Percentiles rank a stretch among this genome's conserved stretches.
These are phyloP conservation scores for Leccinum griseonigrum DNA, from an alignment of 1,284 basidiomycete genomes.

Conservation along the genomic window DNA sequence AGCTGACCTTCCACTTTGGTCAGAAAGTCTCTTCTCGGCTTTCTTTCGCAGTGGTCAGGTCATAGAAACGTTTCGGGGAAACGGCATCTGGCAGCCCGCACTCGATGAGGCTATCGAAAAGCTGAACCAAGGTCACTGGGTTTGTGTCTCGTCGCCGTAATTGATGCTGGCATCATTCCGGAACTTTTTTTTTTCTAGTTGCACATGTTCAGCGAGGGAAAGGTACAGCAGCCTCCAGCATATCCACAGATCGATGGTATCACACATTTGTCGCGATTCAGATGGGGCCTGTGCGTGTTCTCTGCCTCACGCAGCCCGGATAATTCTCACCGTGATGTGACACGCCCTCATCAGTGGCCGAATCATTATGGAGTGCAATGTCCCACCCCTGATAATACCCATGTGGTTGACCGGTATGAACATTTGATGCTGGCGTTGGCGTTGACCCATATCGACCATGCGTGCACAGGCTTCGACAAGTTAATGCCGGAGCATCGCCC, in stretches of 20 bases:
- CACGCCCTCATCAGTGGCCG: slow-evolving; percentile 55
- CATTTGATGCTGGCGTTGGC: background rate
- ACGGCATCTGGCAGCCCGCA: slow-evolving; percentile 87
- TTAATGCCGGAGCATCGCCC: slow-evolving; percentile 85
- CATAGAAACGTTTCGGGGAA: slow-evolving; percentile 88
- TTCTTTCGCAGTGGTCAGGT: slow-evolving; percentile 94
- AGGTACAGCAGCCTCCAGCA: slow-evolving; percentile 74
- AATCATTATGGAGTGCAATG: slow-evolving; percentile 76
- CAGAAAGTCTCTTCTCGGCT: slow-evolving; percentile 67
- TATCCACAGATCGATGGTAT: slow-evolving; percentile 43
- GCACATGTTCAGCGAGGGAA: slow-evolving; percentile 94
- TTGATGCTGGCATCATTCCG: slow-evolving; percentile 3
- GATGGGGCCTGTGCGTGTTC: slow-evolving; percentile 89
- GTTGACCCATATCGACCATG: background rate
- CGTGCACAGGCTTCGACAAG: slow-evolving; percentile 70
- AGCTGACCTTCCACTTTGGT: slow-evolving; percentile 20
- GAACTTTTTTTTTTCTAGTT: slow-evolving; percentile 48
- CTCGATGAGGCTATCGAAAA: slow-evolving; percentile 80
- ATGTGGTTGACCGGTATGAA: slow-evolving; percentile 84
- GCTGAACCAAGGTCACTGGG: slow-evolving; percentile 84
- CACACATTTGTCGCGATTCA: slow-evolving; percentile 74
- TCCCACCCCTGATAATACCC: slow-evolving; percentile 83
- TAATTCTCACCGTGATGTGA: slow-evolving; percentile 1
- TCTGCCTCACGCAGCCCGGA: slow-evolving; percentile 8
- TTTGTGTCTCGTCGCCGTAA: slow-evolving; percentile 32